Base-by-base conservation (phyloP, 805 yeast genomes). In the Zygosaccharomyces lentus region DNA sequence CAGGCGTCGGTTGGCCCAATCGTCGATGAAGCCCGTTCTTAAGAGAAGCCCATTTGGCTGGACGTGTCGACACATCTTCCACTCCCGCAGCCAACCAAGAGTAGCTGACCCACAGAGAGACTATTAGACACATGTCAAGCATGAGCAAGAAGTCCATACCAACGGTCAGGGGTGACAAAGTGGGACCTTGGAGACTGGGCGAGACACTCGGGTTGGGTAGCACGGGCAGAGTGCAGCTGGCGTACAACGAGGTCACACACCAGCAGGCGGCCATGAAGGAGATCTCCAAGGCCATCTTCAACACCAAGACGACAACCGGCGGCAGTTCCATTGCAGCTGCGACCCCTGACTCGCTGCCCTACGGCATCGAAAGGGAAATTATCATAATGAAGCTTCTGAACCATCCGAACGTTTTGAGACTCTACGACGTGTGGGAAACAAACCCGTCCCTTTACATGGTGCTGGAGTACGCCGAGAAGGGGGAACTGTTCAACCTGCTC, bases 121-220 rank as follows among this genome's bases (percentile, higher is more conserved):
- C 37, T n/a, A 17, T 34, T 17, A 12, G 15, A 24, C 37, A 16
- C 25, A 40, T 44, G 47, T 40, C 51, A 19, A 34, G 42, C 15
- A 49, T 43, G 48, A 46, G 40, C 15, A 49, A 49, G 15, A 50
- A 44, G 36, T 42, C 47, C 30, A 46, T 46, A 23, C 57, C 61
- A 13, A 53, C 62, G 34, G 48, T 63, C 15, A 61, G 80, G 55
- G 82, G 64, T 43, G 62, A 65, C 50, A 59, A 54, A 38, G 59
- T 93, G 37, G 99, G 99, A 2, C 97, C 99, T 1, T 93, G 99
- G 99, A 86, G 88, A 62, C 72, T 93, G 30, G 98, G 98, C 24
- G 77, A 91, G 54, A 93, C 99, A 2, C 71, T 93, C 42, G 99
- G 99, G 19, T 76, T 95, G 48, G 99, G 99, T n/a, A 85, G 96